Conservation (phyloP, 2,329 filamentous ascomycete species). For the Pseudopithomyces maydicus region DNA sequence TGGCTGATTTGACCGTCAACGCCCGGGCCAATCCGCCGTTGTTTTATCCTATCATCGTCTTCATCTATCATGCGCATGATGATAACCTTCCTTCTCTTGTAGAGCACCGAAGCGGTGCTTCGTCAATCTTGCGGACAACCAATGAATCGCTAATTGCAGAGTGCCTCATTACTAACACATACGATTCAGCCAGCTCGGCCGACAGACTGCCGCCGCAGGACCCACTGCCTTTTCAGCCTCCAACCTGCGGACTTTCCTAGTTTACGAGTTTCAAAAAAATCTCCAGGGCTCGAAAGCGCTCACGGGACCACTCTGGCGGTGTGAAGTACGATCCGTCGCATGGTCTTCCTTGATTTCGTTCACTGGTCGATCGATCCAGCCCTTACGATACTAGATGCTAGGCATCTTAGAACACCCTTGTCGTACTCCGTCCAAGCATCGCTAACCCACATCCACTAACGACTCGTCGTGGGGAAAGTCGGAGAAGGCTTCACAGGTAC, state of each 20-base stretch:
- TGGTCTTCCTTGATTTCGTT: not conserved
- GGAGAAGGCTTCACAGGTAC: too few relatives aligned
- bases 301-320: not conserved
- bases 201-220: too few relatives aligned
- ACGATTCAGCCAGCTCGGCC: too few relatives aligned
- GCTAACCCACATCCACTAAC: conserved; percentile 6
- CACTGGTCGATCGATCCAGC: not conserved
- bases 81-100: not conserved
- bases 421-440: not conserved
- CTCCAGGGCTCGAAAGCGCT: conserved; percentile 2
- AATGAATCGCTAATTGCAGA: too few relatives aligned
- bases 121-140: too few relatives aligned
- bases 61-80: not conserved
- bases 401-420: not conserved
- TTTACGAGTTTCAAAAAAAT: not conserved
- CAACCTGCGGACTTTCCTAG: not conserved
- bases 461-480: conserved; percentile 3
- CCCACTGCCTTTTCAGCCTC: not conserved
- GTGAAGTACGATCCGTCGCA: not conserved
- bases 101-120: not conserved
- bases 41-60: not conserved
- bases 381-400: not conserved
- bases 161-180: too few relatives aligned
- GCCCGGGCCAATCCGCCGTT: too few relatives aligned
- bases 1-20: not conserved